A percentile compares a stretch with the other conserved stretches of the same genome.
Evolutionary conservation across 2,329 filamentous ascomycete genomes (phyloP).

Genomic region (Aspergillus ibericus): DNA sequence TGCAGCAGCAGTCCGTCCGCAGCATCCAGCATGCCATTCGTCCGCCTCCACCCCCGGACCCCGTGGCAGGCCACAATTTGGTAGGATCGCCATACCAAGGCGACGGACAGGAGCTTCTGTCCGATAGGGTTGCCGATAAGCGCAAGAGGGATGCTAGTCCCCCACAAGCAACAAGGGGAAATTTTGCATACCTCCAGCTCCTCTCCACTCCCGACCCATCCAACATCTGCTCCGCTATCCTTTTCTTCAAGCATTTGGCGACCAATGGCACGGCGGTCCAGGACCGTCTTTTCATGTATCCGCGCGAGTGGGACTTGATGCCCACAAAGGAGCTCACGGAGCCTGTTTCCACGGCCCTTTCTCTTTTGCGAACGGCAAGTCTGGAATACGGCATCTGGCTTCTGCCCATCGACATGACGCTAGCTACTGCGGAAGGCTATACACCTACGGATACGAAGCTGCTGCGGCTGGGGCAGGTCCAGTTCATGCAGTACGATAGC

Average conservation of each 20-base stretch:
- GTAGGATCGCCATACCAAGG: slow-evolving; percentile 25
- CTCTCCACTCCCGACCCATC: slow-evolving; percentile 44
- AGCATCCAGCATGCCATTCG: slow-evolving; percentile 72
- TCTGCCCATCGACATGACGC: slow-evolving; percentile 42
- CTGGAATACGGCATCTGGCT: slow-evolving; percentile 43
- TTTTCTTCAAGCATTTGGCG: slow-evolving; percentile 44
- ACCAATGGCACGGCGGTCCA: slow-evolving; percentile 35
- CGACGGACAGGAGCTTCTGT: slow-evolving; percentile 19
- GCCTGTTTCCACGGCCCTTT: slow-evolving; percentile 35
- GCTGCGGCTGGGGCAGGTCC: slow-evolving; percentile 38
- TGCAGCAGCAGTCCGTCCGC: slow-evolving; percentile 82
- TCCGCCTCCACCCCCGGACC: slow-evolving; percentile 20
- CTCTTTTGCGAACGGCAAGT: slow-evolving; percentile 40
- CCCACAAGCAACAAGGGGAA: slow-evolving; percentile 19
- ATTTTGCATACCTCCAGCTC: slow-evolving; percentile 47
- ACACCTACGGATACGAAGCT: slow-evolving; percentile 37
- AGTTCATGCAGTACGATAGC: slow-evolving; percentile 46
- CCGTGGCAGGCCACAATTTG: slow-evolving; percentile 14
- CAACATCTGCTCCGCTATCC: slow-evolving; percentile 47
- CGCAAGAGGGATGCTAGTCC: background rate
- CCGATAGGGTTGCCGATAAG: slow-evolving; percentile 4
- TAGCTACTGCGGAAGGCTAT: slow-evolving; percentile 34
- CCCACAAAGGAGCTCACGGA: slow-evolving; percentile 23
- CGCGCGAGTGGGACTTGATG: slow-evolving; percentile 45
- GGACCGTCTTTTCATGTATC: slow-evolving; percentile 49